Evolutionary conservation across 2,329 filamentous ascomycete genomes (phyloP).

Genomic region (Cladosporium phlei): DNA sequence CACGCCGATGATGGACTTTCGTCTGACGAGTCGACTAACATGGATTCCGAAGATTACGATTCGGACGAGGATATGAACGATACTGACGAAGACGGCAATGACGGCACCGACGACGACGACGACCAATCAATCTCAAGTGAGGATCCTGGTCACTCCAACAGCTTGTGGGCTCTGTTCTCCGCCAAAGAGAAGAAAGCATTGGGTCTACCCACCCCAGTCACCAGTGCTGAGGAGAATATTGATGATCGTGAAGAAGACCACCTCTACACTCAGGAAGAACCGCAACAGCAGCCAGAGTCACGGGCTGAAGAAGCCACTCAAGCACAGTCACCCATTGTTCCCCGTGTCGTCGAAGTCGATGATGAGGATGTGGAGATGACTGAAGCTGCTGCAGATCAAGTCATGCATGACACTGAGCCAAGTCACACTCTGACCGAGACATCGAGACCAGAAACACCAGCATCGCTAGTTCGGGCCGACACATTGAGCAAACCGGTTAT

Average conservation of each 20-base stretch:
- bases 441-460: conserved; percentile 8
- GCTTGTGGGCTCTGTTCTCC: conserved; percentile 4
- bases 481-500: conserved; percentile 20
- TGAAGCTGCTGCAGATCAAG: conserved; percentile 19
- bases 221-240: conserved; percentile 26
- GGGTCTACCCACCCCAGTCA: conserved; percentile 27
- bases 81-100: conserved; percentile 30
- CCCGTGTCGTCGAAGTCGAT: neutral
- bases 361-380: neutral
- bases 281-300: too few species aligned
- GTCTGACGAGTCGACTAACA: conserved; percentile 35
- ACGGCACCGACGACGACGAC: conserved; percentile 25
- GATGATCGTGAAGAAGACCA: conserved; percentile 6
- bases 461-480: conserved; percentile 11
- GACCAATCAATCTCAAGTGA: conserved; percentile 20
- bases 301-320: neutral
- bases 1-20: conserved; percentile 3
- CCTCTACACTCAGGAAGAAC: neutral
- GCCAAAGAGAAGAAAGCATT: conserved; percentile 12
- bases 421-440: neutral
- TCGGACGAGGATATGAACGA: conserved; percentile 37
- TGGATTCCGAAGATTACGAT: conserved; percentile 32
- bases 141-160: conserved; percentile 31
- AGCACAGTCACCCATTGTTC: neutral
- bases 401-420: conserved; percentile 19